These are phyloP conservation scores for Eucalyptus globulus DNA, from an alignment of 345 rosid species.

Conservation along the genomic window DNA sequence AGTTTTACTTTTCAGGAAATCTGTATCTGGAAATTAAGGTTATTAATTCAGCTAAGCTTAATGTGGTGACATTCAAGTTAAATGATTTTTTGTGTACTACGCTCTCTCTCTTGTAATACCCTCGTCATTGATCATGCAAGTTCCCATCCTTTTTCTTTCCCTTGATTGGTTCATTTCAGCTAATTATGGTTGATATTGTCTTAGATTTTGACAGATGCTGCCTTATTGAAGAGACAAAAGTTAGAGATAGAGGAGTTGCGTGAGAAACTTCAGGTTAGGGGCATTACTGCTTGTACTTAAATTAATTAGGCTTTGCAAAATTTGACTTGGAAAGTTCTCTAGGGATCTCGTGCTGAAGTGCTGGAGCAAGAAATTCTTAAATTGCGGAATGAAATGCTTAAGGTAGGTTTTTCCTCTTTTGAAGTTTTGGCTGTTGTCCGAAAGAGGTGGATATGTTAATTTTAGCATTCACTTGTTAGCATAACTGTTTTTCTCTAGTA, in stretches of 20 bases:
- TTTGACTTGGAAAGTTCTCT: constrained; percentile 6
- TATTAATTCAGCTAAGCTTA: neutral
- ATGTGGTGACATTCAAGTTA: neutral
- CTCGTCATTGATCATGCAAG: neutral
- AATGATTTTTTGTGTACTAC: neutral
- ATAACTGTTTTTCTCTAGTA: constrained; percentile 34
- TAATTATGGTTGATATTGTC: constrained; percentile 6
- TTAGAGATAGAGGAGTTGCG: constrained; percentile 89
- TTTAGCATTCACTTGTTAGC: neutral
- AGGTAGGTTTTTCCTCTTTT: constrained; percentile 27
- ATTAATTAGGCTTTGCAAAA: neutral
- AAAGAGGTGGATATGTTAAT: neutral
- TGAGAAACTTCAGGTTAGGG: constrained; percentile 70
- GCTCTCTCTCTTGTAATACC: neutral
- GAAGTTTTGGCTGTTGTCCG: neutral
- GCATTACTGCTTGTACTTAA: neutral
- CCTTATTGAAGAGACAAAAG: constrained; percentile 83
- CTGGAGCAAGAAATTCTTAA: constrained; percentile 85
- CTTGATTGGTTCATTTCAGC: neutral
- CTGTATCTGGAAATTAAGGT: neutral
- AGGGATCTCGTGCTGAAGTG: constrained; percentile 92
- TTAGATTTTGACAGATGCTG: constrained; percentile 93
- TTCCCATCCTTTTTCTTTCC: neutral
- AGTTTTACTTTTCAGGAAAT: neutral
- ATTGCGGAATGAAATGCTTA: constrained; percentile 83